phyloP scores from a whole-genome alignment of 108 stramenopile genomes.

The Schizochytrium sp. region DNA sequence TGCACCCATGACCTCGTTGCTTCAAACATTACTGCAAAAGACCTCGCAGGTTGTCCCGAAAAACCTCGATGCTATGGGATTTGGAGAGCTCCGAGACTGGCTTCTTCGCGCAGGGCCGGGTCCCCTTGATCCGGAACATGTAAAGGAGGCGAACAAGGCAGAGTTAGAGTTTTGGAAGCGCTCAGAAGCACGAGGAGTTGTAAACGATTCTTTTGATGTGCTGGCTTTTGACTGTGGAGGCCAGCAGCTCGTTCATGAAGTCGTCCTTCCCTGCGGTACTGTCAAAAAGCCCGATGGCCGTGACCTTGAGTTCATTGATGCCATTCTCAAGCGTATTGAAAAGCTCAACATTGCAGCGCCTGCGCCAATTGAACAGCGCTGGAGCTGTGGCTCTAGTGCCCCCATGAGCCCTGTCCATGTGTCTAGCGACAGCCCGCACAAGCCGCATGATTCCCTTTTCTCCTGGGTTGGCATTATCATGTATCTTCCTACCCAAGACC shows the following conservation, averaged over 20 bases:
- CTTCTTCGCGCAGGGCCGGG: constrained; percentile 79
- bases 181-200: constrained; percentile 77
- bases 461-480: constrained; percentile 89
- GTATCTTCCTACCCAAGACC: constrained; percentile 87
- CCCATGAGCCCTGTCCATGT: constrained; percentile 87
- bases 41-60: constrained; percentile 47
- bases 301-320: constrained; percentile 86
- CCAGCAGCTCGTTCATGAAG: constrained; percentile 96
- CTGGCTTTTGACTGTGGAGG: constrained; percentile 99
- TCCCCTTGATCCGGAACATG: constrained; percentile 88
- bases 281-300: constrained; percentile 77
- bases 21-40: constrained; percentile 73
- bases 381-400: constrained; percentile 88
- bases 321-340: constrained; percentile 86
- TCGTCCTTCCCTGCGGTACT: constrained; percentile 89
- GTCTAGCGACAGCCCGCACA: constrained; percentile 1
- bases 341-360: constrained; percentile 85
- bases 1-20: constrained; percentile 78
- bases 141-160: constrained; percentile 92
- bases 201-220: constrained; percentile 68
- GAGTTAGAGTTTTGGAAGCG: constrained; percentile 94
- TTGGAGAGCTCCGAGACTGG: constrained; percentile 92
- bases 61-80: constrained; percentile 83
- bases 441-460: constrained; percentile 76
- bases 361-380: constrained; percentile 97